Evolutionary conservation across 2,329 filamentous ascomycete species (phyloP).

Genomic region (Pyricularia grisea): DNA sequence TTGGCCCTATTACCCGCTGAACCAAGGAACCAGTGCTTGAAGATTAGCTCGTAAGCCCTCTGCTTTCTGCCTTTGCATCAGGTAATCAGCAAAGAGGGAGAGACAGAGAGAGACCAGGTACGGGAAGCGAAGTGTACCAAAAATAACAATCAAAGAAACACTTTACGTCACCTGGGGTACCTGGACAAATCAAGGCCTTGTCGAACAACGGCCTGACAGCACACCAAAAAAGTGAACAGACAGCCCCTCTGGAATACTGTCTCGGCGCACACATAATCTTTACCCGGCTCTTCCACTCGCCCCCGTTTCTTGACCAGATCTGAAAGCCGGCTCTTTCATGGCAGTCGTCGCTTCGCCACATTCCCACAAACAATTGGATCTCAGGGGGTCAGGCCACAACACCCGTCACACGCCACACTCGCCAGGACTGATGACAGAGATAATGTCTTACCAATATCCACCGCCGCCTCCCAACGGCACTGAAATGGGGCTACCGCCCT

Average conservation of each 20-base stretch:
- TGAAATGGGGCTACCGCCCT: conserved; percentile 30
- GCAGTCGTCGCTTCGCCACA: conserved; percentile 22
- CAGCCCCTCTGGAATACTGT: background rate
- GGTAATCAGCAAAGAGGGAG: background rate
- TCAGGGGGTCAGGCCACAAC: conserved; percentile 20
- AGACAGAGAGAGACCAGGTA: background rate
- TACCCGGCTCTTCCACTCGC: background rate
- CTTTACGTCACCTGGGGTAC: background rate
- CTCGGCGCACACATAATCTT: background rate
- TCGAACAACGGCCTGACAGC: background rate
- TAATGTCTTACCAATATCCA: conserved; percentile 42
- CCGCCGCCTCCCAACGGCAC: conserved; percentile 28
- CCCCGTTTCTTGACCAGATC: background rate
- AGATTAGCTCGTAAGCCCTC: background rate
- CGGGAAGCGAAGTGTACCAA: background rate
- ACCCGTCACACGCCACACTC: conserved; percentile 17
- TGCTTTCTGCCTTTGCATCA: background rate
- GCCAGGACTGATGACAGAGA: conserved; percentile 26
- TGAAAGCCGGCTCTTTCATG: conserved; percentile 18
- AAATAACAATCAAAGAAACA: background rate
- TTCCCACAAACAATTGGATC: conserved; percentile 21
- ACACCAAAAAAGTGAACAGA: background rate
- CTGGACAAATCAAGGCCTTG: background rate
- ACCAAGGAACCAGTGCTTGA: background rate
- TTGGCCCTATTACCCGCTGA: background rate